Base-by-base conservation (phyloP, 2,329 filamentous ascomycete genomes). In the Penicillium sp. region DNA sequence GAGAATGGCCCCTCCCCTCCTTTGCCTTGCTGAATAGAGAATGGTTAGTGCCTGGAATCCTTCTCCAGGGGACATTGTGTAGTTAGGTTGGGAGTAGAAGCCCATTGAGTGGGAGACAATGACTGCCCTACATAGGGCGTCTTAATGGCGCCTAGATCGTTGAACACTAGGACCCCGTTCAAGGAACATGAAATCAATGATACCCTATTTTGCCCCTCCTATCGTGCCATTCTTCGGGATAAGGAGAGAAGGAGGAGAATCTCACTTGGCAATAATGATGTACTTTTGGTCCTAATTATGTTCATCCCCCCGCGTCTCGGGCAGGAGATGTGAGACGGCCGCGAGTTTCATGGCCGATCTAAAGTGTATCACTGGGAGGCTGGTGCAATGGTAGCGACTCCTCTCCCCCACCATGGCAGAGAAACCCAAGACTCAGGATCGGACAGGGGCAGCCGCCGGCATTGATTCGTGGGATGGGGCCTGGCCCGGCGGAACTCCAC, bases 271-370 rank as follows among this genome's bases (percentile, higher is more conserved):
- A 60, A 47, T 60, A 50, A 50, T 38, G 48, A 49, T 15, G 39
- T 42, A 42, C 39, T 42, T 42, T 5, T 34, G 3, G 22, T 39
- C 49, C 43, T 25, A 37, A 28, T 34, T 54, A 51, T 49, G 28
- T 28, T 28, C 15, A 47, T 31, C 22, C 63, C 64, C 63, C 64
- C 61, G 59, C 62, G 64, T 65, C 63, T 65, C 43, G 50, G 53
- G 48, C 54, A 59, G 56, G 58, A 58, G 55, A 55, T n/a, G 11
- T 67, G 66, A 67, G 64, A 67, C 66, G 63, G 61, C 58, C 60
- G 61, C 41, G 49, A 58, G 66, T 67, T 67, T 67, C 65, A 67
- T 57, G 43, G 52, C 43, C 53, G 37, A 47, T 55, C 42, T 52
- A 55, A 51, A 59, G 61, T 54, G 56, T 54, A 56, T 49, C 49